Percentiles rank a stretch among this genome's conserved stretches.
Evolutionary conservation across 768 basidiomycete genomes (phyloP).

Genomic region (Tricholoma furcatifolium): DNA sequence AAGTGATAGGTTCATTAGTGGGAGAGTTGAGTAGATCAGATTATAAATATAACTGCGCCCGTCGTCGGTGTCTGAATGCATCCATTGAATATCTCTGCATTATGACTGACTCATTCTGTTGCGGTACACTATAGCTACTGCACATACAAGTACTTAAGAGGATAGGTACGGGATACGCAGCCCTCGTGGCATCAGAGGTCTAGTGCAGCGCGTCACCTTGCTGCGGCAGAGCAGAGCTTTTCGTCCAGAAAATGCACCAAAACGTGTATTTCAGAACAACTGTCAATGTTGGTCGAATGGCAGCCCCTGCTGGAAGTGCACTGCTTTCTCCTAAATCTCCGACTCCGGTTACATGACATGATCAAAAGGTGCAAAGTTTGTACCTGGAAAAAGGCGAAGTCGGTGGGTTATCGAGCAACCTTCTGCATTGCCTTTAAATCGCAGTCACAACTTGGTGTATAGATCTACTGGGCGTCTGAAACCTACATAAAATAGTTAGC

Average conservation of each 20-base stretch:
- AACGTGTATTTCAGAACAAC: too few relatives aligned
- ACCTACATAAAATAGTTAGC: slow-evolving; percentile 34
- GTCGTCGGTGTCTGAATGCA: slow-evolving; percentile 1
- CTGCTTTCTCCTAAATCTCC: too few relatives aligned
- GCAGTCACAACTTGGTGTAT: slow-evolving; percentile 44
- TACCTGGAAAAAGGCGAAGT: too few relatives aligned
- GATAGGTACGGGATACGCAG: not conserved
- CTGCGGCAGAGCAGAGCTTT: not conserved
- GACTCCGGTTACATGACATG: too few relatives aligned
- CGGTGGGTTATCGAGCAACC: too few relatives aligned
- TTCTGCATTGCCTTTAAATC: too few relatives aligned
- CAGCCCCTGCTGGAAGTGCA: too few relatives aligned
- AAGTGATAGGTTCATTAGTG: slow-evolving; percentile 6
- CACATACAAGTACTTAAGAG: too few relatives aligned
- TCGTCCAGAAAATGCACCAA: too few relatives aligned
- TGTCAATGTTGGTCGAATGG: too few relatives aligned
- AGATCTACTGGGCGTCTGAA: slow-evolving; percentile 65
- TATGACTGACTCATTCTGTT: not conserved
- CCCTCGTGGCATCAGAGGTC: too few relatives aligned
- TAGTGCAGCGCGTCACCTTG: not conserved
- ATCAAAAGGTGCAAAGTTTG: too few relatives aligned
- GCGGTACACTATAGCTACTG: not conserved
- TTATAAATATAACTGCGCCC: slow-evolving; percentile 2
- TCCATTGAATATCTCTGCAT: not conserved
- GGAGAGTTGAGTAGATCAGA: slow-evolving; percentile 1